Evolutionary conservation across 805 yeast genomes (phyloP), one percentile per base, ranked within the genome.

Genomic region (Pichia rugopelliculosa): DNA sequence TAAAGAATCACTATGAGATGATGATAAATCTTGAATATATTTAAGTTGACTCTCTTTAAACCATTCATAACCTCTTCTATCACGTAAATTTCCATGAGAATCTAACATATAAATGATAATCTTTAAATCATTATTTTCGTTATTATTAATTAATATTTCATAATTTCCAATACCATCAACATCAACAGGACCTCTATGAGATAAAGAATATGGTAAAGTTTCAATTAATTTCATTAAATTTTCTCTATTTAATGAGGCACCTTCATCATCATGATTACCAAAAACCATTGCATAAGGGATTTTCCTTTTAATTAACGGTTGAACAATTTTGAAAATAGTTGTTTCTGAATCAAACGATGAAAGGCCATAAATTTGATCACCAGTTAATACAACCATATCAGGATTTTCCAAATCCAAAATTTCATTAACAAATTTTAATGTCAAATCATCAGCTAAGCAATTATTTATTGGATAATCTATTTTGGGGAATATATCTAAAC

Each of bases 231-330:
- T 58, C 79, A 89, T 84, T 38, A 88, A 58, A 53, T 80, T 77
- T 46, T 66, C 60, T 36, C 96, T 74, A 15, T 70, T 52, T 48
- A 88, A 56, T 4, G 82, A 74, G 1, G 96, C 95, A 0, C 96
- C 91, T 66, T 90, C 95, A 59, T 84, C 93, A 62, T 93, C 99
- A 62, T 93, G 99, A 62, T 93, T 93, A 0, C 99, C 99, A 70
- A 91, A 74, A 9, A 82, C 80, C 54, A 85, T 73, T 0, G 96
- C 91, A 71, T 77, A 93, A 4, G 98, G 97, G 9, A 90, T 84
- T 43, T 73, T 65, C 41, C 86, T 68, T 15, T 68, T 57, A 22
- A 90, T 74, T 24, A 87, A 24, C 0, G 96, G 95, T 11, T 74
- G 69, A 10, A 84, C 71, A 0, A 83, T 87, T 60, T 93, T 91